These are phyloP conservation scores for Ordospora pajunii DNA, from an alignment of 371 early-diverging fungal genomes.

Conservation along the genomic window DNA sequence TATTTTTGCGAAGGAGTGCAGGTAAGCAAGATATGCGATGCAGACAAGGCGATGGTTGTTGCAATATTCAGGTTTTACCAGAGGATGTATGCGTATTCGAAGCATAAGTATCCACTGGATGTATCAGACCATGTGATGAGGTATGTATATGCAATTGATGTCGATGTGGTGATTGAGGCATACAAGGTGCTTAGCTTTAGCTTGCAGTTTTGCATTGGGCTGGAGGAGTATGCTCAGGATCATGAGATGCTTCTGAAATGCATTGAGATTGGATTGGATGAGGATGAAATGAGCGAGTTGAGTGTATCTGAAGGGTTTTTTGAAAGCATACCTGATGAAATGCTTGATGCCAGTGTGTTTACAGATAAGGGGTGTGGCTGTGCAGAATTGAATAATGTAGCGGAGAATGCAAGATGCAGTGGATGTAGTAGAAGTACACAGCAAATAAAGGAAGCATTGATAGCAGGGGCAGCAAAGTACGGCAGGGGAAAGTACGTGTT, in stretches of 20 bases:
- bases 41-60: not conserved
- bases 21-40: not conserved
- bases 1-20: conserved; percentile 5
- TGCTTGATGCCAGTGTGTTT: not conserved
- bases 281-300: not conserved
- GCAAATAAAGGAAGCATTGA: no score
- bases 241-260: not conserved
- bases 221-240: conserved; percentile 4
- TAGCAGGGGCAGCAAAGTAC: not conserved
- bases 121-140: not conserved
- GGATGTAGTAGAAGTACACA: no score
- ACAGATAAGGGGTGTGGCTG: no score
- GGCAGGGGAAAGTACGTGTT: not conserved
- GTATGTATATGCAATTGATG: conserved; percentile 2
- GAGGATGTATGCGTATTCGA: conserved; percentile 1
- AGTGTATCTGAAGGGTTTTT: not conserved
- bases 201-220: not conserved
- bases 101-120: not conserved
- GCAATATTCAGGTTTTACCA: not conserved
- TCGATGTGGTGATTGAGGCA: not conserved
- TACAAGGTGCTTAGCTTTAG: not conserved
- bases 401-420: not conserved
- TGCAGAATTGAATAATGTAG: not conserved
- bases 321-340: not conserved
- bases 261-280: not conserved